Evolutionary conservation across 1,139 yeast genomes (phyloP), one percentile per base, ranked within the genome.

Genomic region (Blastobotrys ciferrii): DNA sequence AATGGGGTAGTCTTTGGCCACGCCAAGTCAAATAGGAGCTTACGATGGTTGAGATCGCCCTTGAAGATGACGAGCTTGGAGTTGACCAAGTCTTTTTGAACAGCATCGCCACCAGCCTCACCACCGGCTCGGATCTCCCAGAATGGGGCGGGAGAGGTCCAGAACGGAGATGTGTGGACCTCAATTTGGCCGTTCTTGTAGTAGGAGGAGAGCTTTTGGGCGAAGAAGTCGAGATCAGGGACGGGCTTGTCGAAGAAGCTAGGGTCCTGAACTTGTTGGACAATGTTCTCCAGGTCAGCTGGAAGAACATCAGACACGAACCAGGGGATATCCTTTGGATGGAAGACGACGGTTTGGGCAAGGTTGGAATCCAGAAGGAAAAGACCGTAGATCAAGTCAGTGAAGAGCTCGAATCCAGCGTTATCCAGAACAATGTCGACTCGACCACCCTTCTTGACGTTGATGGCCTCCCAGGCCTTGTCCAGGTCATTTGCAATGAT

Each of bases 31-130:
- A 89, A 95, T 1, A 96, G 85, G 55, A 94, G 72, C 68, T 94
- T 94, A 67, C 99, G 81, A 70, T 92, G 92, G 70, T 94, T 92
- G 69, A 92, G 77, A 63, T 92, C 99, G 49, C 99, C 99, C 71
- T 92, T 92, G 67, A 92, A 85, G 54, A 92, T 80, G 32, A 91
- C 82, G 57, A 92, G 73, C 53, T 80, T 74, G 1, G 96, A 84
- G 49, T 75, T 65, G 68, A 75, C 54, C 65, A 80, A 58, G 45
- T 74, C 79, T 6, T 75, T 63, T 67, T 80, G 77, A n/a, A 82
- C 69, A 41, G 68, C 71, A 14, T 74, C 72, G 38, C 87, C 89
- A 32, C 81, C 81, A 56, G 75, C 81, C 49, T 75, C 69, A 13
- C 77, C 81, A 46, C 73, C 76, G 3, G 67, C 56, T 5, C 85